Evolutionary conservation across 768 basidiomycete genomes (phyloP).

Genomic region (Boletales sp.): DNA sequence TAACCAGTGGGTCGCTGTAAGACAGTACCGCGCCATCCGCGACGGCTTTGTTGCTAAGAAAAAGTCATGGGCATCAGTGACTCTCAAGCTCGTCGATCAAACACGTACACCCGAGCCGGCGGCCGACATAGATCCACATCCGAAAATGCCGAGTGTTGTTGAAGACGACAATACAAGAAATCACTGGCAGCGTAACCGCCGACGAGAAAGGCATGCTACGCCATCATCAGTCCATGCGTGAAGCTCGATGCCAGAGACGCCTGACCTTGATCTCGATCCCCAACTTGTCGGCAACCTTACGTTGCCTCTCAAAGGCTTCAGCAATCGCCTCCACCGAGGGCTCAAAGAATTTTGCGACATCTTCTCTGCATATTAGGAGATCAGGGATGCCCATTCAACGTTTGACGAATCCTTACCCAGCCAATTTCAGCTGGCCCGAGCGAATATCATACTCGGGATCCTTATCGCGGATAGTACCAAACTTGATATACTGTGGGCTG

Average conservation of each 20-base stretch:
- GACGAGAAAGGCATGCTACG: slow-evolving; percentile 41
- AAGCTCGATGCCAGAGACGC: background rate
- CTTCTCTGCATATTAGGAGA: slow-evolving; percentile 18
- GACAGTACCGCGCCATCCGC: slow-evolving; percentile 44
- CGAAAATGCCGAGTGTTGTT: slow-evolving; percentile 30
- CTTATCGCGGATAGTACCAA: slow-evolving; percentile 34
- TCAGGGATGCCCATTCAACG: no score
- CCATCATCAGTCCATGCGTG: no score
- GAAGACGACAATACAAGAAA: slow-evolving; percentile 41
- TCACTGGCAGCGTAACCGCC: slow-evolving; percentile 49
- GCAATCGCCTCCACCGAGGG: slow-evolving; percentile 36
- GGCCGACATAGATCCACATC: slow-evolving; percentile 44
- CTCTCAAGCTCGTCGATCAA: no score
- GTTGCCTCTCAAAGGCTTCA: slow-evolving; percentile 31
- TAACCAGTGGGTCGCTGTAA: slow-evolving; percentile 42
- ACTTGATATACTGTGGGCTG: slow-evolving; percentile 35
- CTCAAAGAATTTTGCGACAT: slow-evolving; percentile 39
- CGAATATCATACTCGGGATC: slow-evolving; percentile 33
- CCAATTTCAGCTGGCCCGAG: slow-evolving; percentile 34
- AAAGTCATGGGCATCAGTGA: no score
- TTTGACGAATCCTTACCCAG: slow-evolving; percentile 27
- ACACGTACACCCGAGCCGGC: no score
- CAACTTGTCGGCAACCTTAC: slow-evolving; percentile 9
- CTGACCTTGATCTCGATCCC: slow-evolving; percentile 24
- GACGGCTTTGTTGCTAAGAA: no score